These are phyloP conservation scores for Lentinula detonsa DNA, from an alignment of 768 basidiomycete genomes.

Conservation along the genomic window DNA sequence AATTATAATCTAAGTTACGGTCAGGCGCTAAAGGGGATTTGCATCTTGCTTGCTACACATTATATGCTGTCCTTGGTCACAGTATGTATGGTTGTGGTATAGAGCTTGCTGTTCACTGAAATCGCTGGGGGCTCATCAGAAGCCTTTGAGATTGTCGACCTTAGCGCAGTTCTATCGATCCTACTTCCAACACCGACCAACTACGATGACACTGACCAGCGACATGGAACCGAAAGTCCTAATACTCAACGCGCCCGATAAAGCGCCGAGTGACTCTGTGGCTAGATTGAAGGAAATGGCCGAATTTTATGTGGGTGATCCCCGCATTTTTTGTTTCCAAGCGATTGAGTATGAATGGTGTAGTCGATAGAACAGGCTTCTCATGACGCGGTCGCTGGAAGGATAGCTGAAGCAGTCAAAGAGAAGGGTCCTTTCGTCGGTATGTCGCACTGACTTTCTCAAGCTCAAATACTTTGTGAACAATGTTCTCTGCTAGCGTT, in stretches of 20 bases:
- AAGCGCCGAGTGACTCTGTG: neutral
- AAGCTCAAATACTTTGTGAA: too few relatives aligned
- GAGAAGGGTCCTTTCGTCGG: slow-evolving; percentile 3
- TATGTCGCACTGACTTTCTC: neutral
- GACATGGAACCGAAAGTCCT: slow-evolving; percentile 2
- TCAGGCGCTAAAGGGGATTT: neutral
- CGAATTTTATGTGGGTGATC: neutral
- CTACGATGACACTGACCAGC: neutral
- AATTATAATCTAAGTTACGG: too few relatives aligned
- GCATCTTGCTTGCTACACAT: neutral
- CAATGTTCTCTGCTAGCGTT: neutral
- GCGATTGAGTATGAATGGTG: neutral
- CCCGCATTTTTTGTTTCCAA: neutral
- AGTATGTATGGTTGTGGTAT: neutral
- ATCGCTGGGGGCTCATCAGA: neutral
- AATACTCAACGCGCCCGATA: neutral
- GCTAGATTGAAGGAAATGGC: neutral
- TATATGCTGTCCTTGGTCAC: neutral
- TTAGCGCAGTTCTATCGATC: neutral
- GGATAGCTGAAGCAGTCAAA: neutral
- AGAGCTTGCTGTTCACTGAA: too few relatives aligned
- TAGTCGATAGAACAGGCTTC: slow-evolving; percentile 2
- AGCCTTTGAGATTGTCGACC: neutral
- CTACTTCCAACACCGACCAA: neutral
- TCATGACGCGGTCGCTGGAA: slow-evolving; percentile 2